phyloP scores from a whole-genome alignment of 805 yeast genomes.

The Maudiozyma barnettii region DNA sequence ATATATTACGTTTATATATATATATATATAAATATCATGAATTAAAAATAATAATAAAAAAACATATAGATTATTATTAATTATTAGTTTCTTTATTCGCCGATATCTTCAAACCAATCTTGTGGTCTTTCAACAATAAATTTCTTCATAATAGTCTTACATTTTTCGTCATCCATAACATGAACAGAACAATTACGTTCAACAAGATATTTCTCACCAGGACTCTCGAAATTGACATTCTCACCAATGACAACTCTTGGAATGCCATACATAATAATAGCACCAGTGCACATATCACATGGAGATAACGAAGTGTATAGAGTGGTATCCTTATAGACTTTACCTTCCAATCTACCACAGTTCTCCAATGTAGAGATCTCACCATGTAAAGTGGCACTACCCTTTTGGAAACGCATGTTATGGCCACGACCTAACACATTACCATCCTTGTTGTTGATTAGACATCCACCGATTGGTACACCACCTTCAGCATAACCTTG shows the following conservation, averaged over 20 bases:
- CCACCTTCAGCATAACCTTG: slow-evolving; percentile 76
- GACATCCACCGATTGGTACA: slow-evolving; percentile 58
- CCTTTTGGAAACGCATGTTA: slow-evolving; percentile 79
- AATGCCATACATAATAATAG: slow-evolving; percentile 80
- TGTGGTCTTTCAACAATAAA: slow-evolving; percentile 72
- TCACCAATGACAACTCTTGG: slow-evolving; percentile 86
- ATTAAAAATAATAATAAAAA: too few species aligned
- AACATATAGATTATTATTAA: too few species aligned
- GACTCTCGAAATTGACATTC: slow-evolving; percentile 67
- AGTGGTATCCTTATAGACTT: slow-evolving; percentile 73
- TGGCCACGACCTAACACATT: slow-evolving; percentile 81
- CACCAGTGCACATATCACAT: slow-evolving; percentile 93
- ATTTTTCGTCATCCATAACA: slow-evolving; percentile 47
- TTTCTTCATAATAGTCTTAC: slow-evolving; percentile 62
- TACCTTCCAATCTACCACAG: slow-evolving; percentile 81
- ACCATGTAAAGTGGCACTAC: slow-evolving; percentile 80
- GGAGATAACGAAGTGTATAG: slow-evolving; percentile 90
- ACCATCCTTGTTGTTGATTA: slow-evolving; percentile 49
- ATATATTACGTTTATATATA: not conserved
- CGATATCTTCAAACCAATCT: slow-evolving; percentile 79
- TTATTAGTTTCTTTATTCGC: slow-evolving; percentile 32
- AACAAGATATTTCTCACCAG: slow-evolving; percentile 63
- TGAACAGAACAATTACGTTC: slow-evolving; percentile 65
- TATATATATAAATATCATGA: too few species aligned
- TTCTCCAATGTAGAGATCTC: slow-evolving; percentile 84